Evolutionary conservation across 176 grass and related monocot genomes (phyloP).

Genomic region (Carex littledalei): DNA sequence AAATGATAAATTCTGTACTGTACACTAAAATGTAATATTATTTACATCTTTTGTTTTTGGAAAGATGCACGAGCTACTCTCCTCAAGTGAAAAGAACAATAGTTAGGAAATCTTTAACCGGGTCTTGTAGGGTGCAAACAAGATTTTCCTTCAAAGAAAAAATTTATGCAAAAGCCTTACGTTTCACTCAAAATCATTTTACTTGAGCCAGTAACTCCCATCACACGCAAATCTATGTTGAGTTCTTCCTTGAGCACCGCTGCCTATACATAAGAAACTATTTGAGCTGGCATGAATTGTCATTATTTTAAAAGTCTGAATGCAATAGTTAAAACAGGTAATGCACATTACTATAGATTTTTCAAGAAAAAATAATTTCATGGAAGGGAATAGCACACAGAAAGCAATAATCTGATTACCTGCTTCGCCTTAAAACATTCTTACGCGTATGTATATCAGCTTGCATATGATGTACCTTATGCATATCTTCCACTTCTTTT

Average conservation of each 20-base stretch:
- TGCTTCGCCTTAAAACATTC: background rate
- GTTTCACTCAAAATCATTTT: conserved; percentile 80
- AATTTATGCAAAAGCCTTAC: conserved; percentile 37
- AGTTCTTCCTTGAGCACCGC: conserved; percentile 89
- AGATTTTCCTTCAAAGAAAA: background rate
- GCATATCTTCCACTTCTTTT: background rate
- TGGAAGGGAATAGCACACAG: background rate
- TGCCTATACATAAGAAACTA: conserved; percentile 40
- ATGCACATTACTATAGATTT: background rate
- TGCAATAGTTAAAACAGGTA: background rate
- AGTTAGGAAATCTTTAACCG: background rate
- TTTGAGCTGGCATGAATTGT: background rate
- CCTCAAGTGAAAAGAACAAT: background rate
- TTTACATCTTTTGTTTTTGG: background rate
- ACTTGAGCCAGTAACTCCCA: conserved; percentile 79
- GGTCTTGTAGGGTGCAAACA: background rate
- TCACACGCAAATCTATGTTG: conserved; percentile 92
- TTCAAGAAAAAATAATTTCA: background rate
- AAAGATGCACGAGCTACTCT: background rate
- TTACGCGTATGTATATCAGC: background rate
- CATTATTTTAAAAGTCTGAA: background rate
- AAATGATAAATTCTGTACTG: background rate
- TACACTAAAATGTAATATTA: background rate
- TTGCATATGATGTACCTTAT: background rate
- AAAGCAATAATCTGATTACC: background rate